These are phyloP conservation scores for Yarrowia alimentaria DNA, from an alignment of 805 yeast genomes.

Conservation along the genomic window DNA sequence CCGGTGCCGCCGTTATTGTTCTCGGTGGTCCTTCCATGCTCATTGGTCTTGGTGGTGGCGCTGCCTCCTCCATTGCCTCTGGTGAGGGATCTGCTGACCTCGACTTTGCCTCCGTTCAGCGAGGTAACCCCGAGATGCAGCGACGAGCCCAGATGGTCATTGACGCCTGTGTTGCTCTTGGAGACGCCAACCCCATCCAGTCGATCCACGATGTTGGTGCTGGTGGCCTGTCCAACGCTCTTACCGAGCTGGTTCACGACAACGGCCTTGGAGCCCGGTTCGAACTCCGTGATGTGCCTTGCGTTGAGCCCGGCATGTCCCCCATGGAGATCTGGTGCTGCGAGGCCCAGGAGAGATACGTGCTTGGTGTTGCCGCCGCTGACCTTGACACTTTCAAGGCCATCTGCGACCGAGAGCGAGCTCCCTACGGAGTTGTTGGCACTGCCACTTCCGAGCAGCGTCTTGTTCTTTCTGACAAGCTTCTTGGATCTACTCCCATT, in stretches of 20 bases:
- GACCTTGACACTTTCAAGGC: slow-evolving; percentile 68
- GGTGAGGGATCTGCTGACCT: slow-evolving; percentile 95
- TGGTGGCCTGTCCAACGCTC: slow-evolving; percentile 95
- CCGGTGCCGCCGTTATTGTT: slow-evolving; percentile 88
- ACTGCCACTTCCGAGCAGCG: slow-evolving; percentile 84
- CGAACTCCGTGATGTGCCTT: slow-evolving; percentile 84
- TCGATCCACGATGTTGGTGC: slow-evolving; percentile 99
- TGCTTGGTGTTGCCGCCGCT: slow-evolving; percentile 81
- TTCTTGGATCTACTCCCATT: slow-evolving; percentile 80
- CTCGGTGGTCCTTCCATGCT: slow-evolving; percentile 98
- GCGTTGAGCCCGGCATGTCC: slow-evolving; percentile 96
- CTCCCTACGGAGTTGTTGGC: slow-evolving; percentile 95
- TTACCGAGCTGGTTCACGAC: slow-evolving; percentile 97
- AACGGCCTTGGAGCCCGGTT: slow-evolving; percentile 92
- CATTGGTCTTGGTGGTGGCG: slow-evolving; percentile 99
- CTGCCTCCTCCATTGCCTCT: slow-evolving; percentile 94
- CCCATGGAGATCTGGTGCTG: slow-evolving; percentile 99
- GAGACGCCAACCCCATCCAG: slow-evolving; percentile 75
- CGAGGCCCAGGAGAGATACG: slow-evolving; percentile 98
- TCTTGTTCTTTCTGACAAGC: slow-evolving; percentile 73
- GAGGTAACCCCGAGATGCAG: slow-evolving; percentile 99
- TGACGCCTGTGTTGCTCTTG: slow-evolving; percentile 86
- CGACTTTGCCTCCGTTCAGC: slow-evolving; percentile 98
- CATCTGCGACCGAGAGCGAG: slow-evolving; percentile 92
- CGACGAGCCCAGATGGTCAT: slow-evolving; percentile 98